phyloP scores from a whole-genome alignment of 139 green algal genomes.

The Chlorella sp. region DNA sequence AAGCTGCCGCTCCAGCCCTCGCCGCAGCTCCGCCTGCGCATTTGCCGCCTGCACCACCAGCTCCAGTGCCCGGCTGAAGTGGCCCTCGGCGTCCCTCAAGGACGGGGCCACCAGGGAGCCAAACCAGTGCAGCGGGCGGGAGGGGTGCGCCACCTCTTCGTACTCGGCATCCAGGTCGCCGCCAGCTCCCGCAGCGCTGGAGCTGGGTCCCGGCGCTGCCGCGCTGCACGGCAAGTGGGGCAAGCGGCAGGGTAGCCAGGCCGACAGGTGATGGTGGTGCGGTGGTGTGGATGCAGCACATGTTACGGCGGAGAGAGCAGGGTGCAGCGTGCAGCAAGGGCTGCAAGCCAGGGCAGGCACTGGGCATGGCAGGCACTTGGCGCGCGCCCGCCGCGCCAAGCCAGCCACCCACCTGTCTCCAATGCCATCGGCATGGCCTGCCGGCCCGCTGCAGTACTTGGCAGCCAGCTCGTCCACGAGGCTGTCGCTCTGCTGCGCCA shows the following conservation, averaged over 20 bases:
- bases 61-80: conserved; percentile 13
- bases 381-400: neutral
- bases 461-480: conserved; percentile 22
- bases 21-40: neutral
- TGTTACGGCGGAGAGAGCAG: neutral
- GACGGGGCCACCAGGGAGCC: conserved; percentile 17
- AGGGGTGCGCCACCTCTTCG: neutral
- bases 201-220: neutral
- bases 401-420: neutral
- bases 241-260: neutral
- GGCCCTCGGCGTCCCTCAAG: conserved; percentile 15
- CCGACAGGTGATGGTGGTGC: too few species aligned
- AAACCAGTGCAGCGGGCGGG: conserved; percentile 31
- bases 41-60: conserved; percentile 21
- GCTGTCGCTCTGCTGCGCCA: conserved; percentile 8
- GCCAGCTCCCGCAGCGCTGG: neutral
- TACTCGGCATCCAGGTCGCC: neutral
- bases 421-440: neutral
- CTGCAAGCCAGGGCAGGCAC: neutral
- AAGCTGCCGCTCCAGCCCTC: neutral
- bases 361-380: neutral
- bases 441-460: conserved; percentile 12
- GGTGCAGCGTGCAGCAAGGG: neutral
- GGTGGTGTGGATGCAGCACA: too few species aligned
- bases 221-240: neutral